Evolutionary conservation across 2,329 filamentous ascomycete species (phyloP), one percentile per base, ranked within the genome.

Genomic region (Penicillium polonicum): DNA sequence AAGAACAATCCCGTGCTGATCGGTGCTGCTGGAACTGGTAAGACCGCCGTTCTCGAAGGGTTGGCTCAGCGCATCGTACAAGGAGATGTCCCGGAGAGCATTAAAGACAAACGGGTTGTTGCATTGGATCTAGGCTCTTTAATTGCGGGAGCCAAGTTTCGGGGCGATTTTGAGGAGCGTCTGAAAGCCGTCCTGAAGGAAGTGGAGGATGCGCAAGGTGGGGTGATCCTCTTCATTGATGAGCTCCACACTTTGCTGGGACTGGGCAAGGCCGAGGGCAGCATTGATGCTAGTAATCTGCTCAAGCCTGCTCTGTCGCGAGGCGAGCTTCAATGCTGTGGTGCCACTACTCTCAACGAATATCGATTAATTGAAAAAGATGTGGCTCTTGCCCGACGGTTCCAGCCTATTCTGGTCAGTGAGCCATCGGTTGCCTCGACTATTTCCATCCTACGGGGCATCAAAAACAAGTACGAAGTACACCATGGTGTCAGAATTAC

Each of bases 1-100:
- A 97, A 97, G 76, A 97, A 97, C 68, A 96, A 96, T 65, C 93
- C 93, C 0, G 92, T 97, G 0, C 79, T 97, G n/a, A 96, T 97
- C 58, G 93, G 93, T 60, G 88, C 87, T 46, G 91, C 92, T 9
- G 93, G 92, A 65, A 96, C 91, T 0, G 93, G 93, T 60, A 97
- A 97, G 78, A 97, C 93, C 6, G 92, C 93, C 1, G 90, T 97
- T 51, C 79, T 97, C 3, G 93, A 97, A 76, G 93, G 93, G 2
- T 80, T 97, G 39, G 92, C 93, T 10, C 85, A 94, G 70, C 84
- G 94, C 39, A 97, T 99, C 64, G 89, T 97, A 2, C 84, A 88
- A 63, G 93, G 93, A 2, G 93, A 97, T 76, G 92, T 97, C 0
- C 93, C 94, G 0, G 94, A 97, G 75, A 96, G 91, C 65, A 89